A percentile compares a stretch with the other conserved stretches of the same genome.
phyloP scores from a whole-genome alignment of 768 basidiomycete genomes.

The Cantharellus anzutake region DNA sequence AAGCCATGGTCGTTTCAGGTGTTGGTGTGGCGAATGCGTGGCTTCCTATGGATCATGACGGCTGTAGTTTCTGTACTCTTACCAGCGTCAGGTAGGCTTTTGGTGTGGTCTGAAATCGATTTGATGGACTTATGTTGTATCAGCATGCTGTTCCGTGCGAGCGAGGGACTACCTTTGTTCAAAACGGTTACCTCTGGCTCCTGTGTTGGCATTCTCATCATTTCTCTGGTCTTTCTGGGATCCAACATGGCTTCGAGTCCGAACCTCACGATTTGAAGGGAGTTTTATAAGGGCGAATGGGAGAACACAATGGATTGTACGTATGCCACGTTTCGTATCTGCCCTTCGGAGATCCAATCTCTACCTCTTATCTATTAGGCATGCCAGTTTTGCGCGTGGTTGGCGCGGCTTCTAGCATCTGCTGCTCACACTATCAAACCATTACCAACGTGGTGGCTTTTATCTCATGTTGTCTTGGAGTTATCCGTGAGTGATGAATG shows the following conservation, averaged over 20 bases:
- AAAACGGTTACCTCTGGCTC: background rate
- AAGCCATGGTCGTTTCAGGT: slow-evolving; percentile 12
- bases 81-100: slow-evolving; percentile 30
- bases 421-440: background rate
- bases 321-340: slow-evolving; percentile 1
- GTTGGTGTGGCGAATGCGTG: slow-evolving; percentile 48
- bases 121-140: slow-evolving; percentile 17
- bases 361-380: background rate
- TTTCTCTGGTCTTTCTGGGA: slow-evolving; percentile 75
- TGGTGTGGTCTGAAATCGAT: slow-evolving; percentile 16
- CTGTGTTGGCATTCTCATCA: slow-evolving; percentile 24
- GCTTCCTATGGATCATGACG: slow-evolving; percentile 41
- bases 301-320: slow-evolving; percentile 13
- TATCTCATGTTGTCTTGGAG: background rate
- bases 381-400: slow-evolving; percentile 1
- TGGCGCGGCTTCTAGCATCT: background rate
- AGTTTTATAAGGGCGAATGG: slow-evolving; percentile 9
- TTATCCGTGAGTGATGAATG: background rate
- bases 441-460: background rate
- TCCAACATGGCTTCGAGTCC: slow-evolving; percentile 47
- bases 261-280: slow-evolving; percentile 12
- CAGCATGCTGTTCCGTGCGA: background rate
- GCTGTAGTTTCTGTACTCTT: slow-evolving; percentile 24
- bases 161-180: background rate
- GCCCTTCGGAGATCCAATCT: background rate